Conservation (phyloP, 169 alveolate species). For the Plasmodium falciparum region DNA sequence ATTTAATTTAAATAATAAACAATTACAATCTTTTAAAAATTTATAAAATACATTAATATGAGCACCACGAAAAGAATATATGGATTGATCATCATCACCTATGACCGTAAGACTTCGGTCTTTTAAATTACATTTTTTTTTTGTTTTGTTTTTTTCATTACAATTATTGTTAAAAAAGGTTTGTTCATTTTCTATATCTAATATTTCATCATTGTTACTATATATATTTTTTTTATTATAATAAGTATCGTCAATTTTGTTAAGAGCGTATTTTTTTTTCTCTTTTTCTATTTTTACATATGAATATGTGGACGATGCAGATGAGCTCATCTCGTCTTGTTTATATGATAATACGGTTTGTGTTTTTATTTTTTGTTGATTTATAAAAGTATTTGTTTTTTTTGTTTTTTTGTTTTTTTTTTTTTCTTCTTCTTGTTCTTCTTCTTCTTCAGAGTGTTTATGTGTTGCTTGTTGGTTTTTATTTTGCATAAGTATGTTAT, state of each 20-base stretch:
- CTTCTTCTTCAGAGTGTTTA: no score
- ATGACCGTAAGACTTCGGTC: slow-evolving; percentile 81
- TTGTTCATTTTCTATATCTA: not conserved
- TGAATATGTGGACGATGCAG: no score
- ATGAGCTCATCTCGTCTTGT: no score
- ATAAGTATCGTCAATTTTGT: not conserved
- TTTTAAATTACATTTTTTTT: not conserved
- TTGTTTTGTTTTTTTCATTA: not conserved
- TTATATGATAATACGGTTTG: no score
- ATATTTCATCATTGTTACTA: not conserved
- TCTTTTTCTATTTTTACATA: no score
- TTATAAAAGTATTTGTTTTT: no score
- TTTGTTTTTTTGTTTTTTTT: no score
- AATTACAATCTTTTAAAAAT: slow-evolving; percentile 56
- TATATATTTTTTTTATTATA: not conserved
- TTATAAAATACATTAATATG: slow-evolving; percentile 78
- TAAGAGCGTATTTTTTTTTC: no score
- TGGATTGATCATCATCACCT: slow-evolving; percentile 89
- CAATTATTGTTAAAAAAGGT: not conserved
- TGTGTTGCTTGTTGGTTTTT: no score
- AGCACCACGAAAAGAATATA: slow-evolving; percentile 88
- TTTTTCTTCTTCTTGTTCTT: no score
- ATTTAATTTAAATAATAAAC: slow-evolving; percentile 47
- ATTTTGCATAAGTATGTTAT: no score
- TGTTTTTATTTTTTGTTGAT: no score